A percentile compares a stretch with the other conserved stretches of the same genome.
phyloP scores from a whole-genome alignment of 2,329 filamentous ascomycete genomes.

The Cladophialophora yegresii region DNA sequence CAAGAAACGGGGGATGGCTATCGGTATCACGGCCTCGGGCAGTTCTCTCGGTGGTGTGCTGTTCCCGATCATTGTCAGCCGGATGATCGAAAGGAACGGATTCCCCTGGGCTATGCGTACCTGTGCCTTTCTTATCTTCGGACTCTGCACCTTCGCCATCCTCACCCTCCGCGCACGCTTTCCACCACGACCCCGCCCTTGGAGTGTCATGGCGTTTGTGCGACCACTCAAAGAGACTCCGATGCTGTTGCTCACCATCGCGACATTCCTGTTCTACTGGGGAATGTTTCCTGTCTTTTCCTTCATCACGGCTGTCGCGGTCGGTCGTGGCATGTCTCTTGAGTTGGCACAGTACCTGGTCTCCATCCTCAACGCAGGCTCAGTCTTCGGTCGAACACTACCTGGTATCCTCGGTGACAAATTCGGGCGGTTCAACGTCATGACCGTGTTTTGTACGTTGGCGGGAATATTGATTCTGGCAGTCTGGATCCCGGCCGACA shows the following conservation, averaged over 20 bases:
- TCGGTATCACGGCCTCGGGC: constrained; percentile 58
- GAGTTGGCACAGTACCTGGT: constrained; percentile 37
- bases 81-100: constrained; percentile 56
- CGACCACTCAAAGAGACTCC: constrained; percentile 37
- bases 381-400: constrained; percentile 58
- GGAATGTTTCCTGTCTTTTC: constrained; percentile 40
- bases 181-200: constrained; percentile 43
- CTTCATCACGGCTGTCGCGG: constrained; percentile 35
- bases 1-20: constrained; percentile 54
- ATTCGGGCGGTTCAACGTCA: constrained; percentile 57
- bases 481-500: constrained; percentile 57
- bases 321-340: constrained; percentile 34
- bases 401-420: constrained; percentile 58
- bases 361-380: constrained; percentile 38
- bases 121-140: constrained; percentile 62
- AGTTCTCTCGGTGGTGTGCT: constrained; percentile 61
- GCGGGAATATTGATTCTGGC: constrained; percentile 54
- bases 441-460: constrained; percentile 54
- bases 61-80: constrained; percentile 63
- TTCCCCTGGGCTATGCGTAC: constrained; percentile 62
- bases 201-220: constrained; percentile 41
- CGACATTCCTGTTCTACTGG: constrained; percentile 38
- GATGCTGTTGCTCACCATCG: constrained; percentile 35
- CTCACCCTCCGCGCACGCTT: constrained; percentile 57
- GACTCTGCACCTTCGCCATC: constrained; percentile 56